A percentile compares a stretch with the other conserved stretches of the same genome.
phyloP scores from a whole-genome alignment of 352 stramenopile species.

The Phytopythium boreale region DNA sequence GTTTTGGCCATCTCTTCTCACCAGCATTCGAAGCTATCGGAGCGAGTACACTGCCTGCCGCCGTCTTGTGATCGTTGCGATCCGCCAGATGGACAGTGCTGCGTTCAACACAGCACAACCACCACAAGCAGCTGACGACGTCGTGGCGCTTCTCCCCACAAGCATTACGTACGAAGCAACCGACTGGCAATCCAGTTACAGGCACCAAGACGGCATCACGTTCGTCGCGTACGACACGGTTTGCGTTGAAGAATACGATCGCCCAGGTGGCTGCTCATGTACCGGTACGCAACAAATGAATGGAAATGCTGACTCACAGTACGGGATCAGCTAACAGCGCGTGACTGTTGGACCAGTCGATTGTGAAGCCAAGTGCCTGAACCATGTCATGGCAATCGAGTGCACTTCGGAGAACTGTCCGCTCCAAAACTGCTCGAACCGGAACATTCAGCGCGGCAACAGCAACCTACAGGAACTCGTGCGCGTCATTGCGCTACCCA shows the following conservation, averaged over 20 bases:
- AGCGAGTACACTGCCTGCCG: not conserved
- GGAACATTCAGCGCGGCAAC: not conserved
- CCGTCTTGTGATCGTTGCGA: not conserved
- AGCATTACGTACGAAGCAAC: too few species aligned
- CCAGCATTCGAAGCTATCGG: not conserved
- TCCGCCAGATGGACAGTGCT: too few species aligned
- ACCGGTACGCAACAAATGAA: not conserved
- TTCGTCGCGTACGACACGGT: not conserved
- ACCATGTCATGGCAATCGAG: not conserved
- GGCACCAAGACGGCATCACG: not conserved
- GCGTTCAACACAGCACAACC: too few species aligned
- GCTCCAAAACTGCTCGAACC: not conserved
- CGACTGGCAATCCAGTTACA: too few species aligned
- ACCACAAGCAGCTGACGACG: too few species aligned
- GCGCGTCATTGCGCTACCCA: not conserved
- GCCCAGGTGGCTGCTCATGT: not conserved
- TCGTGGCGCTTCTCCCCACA: too few species aligned
- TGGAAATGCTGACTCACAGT: too few species aligned
- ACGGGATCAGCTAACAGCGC: not conserved
- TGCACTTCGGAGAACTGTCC: not conserved
- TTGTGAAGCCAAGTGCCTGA: not conserved
- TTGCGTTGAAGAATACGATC: too few species aligned
- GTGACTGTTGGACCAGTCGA: not conserved
- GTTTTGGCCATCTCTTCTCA: not conserved
- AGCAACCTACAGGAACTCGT: not conserved